Evolutionary conservation across 371 early-diverging fungal species (phyloP).

Genomic region (Thermomucor indicae-seudaticae): DNA sequence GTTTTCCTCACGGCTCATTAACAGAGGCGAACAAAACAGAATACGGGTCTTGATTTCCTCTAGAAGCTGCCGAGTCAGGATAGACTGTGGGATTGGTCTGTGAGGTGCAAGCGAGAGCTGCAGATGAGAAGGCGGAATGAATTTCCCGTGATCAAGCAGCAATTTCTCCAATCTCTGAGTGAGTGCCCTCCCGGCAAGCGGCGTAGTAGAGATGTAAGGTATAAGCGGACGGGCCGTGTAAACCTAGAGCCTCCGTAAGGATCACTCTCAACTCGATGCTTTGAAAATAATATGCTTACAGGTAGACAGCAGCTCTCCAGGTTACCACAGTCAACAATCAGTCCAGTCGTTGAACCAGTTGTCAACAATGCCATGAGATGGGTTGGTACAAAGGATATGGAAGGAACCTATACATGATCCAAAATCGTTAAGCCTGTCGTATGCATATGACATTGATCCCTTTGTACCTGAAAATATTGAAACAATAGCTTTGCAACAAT

Average conservation of each 20-base stretch:
- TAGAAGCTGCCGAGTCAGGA: conserved; percentile 51
- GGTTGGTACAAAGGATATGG: conserved; percentile 77
- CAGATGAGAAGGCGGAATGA: conserved; percentile 41
- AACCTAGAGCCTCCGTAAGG: no score
- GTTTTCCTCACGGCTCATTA: conserved; percentile 26
- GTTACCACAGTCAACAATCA: conserved; percentile 84
- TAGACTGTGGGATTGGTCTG: conserved; percentile 27
- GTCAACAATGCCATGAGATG: conserved; percentile 76
- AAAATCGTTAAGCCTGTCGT: neutral
- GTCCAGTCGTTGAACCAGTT: conserved; percentile 73
- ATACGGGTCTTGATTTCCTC: conserved; percentile 72
- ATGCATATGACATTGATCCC: neutral
- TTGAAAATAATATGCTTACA: conserved; percentile 44
- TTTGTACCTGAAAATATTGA: conserved; percentile 68
- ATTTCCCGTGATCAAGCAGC: conserved; percentile 49
- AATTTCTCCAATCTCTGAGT: conserved; percentile 56
- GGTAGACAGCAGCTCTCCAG: conserved; percentile 75
- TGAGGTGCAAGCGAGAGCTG: conserved; percentile 44
- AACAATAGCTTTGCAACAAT: conserved; percentile 72
- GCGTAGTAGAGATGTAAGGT: conserved; percentile 65
- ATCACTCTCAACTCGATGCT: neutral
- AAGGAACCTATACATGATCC: conserved; percentile 54
- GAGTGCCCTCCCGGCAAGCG: conserved; percentile 70
- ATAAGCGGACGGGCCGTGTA: conserved; percentile 74
- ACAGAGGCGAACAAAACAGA: conserved; percentile 64